phyloP scores from a whole-genome alignment of 2,329 filamentous ascomycete species.

The Clarireedia homoeocarpa region DNA sequence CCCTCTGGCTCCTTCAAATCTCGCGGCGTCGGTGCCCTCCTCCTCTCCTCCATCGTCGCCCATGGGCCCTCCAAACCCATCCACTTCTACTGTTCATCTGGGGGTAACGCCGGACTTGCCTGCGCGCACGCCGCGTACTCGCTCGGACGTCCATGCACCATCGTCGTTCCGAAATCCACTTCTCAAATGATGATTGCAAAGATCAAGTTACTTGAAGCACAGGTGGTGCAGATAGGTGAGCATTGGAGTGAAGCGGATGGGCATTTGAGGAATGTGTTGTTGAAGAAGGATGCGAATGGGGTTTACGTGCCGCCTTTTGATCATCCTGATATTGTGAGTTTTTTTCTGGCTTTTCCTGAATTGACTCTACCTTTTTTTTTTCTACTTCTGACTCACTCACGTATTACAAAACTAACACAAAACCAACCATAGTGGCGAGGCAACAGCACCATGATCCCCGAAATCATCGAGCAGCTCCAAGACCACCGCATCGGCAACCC shows the following conservation, averaged over 20 bases:
- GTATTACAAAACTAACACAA: neutral
- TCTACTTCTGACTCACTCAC: neutral
- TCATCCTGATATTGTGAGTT: conserved; percentile 43
- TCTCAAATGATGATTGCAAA: conserved; percentile 64
- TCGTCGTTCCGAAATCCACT: conserved; percentile 41
- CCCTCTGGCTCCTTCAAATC: conserved; percentile 70
- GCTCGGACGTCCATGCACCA: conserved; percentile 43
- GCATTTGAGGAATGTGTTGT: conserved; percentile 51
- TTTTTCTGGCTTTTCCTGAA: neutral
- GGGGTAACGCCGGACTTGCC: conserved; percentile 79
- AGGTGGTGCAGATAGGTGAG: conserved; percentile 60
- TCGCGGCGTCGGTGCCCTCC: conserved; percentile 63
- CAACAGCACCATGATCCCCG: conserved; percentile 48
- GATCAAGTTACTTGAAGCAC: conserved; percentile 57
- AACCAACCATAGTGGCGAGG: conserved; percentile 46
- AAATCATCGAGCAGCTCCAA: conserved; percentile 9
- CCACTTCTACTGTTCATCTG: conserved; percentile 74
- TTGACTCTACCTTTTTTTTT: neutral
- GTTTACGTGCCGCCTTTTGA: conserved; percentile 68
- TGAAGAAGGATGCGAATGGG: conserved; percentile 39
- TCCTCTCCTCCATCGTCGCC: conserved; percentile 39
- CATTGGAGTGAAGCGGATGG: conserved; percentile 64
- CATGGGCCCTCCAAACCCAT: conserved; percentile 29
- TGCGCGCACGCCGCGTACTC: conserved; percentile 64
- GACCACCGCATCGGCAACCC: neutral